Evolutionary conservation across 2,329 filamentous ascomycete species (phyloP), one percentile per base, ranked within the genome.

Genomic region (Monilinia fructicola): DNA sequence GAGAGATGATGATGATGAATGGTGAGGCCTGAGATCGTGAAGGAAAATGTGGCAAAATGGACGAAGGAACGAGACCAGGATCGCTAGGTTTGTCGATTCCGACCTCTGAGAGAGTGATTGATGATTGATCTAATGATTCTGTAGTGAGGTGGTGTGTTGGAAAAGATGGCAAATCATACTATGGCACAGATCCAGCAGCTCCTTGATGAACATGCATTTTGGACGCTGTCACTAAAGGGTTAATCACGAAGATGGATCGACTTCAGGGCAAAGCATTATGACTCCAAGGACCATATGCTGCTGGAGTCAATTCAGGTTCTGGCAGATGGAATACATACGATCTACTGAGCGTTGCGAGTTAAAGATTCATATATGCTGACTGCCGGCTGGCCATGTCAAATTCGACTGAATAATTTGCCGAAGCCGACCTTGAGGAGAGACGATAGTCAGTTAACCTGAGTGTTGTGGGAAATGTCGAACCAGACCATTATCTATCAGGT

Each of bases 401-500:
- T 94, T 88, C 77, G 82, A 84, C 48, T 99, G 95, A 95, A 81
- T n/a, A n/a, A n/a, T n/a, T n/a, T n/a, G n/a, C n/a, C 10, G 88
- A 90, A 72, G 89, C 89, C 5, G 75, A 82, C 46, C 82, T 97
- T 16, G 91, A 87, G 35, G 81, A 86, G 62, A 86, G 87, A 60
- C 80, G 95, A 99, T 79, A 86, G 90, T n/a, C n/a, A 70, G 88
- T 99, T 71, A 95, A 99, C n/a, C n/a, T n/a, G n/a, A n/a, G n/a
- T n/a, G n/a, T n/a, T n/a, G 93, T 96, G 35, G 91, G 91, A 54
- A 89, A 86, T 71, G 92, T 94, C 16, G 95, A 69, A 96, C 95
- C 38, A 95, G 93, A 82, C 95, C 95, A 6, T 99, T 78, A 98
- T 99, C 74, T 99, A 97, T 80, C 95, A 96, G 84, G 92, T 93